phyloP scores from a whole-genome alignment of 2,329 filamentous ascomycete species.

The Fusarium keratoplasticum region DNA sequence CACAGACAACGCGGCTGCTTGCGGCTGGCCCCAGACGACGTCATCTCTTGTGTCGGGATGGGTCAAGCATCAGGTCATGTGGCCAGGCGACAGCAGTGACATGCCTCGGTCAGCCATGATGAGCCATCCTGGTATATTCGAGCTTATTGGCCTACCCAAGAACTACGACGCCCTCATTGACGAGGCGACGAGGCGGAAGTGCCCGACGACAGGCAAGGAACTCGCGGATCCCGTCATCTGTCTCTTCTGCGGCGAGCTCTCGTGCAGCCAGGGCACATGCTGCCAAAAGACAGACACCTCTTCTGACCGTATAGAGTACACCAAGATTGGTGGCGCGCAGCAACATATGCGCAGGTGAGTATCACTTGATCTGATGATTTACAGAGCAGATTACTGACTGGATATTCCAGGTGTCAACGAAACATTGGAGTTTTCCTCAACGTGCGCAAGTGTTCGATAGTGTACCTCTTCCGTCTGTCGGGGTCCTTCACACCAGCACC shows the following conservation, averaged over 20 bases:
- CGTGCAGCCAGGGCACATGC: slow-evolving; percentile 94
- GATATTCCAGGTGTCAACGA: slow-evolving; percentile 78
- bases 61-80: slow-evolving; percentile 73
- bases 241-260: slow-evolving; percentile 95
- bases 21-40: slow-evolving; percentile 63
- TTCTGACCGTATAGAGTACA: slow-evolving; percentile 54
- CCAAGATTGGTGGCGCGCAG: slow-evolving; percentile 82
- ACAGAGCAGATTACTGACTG: slow-evolving; percentile 6
- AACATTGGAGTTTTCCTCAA: slow-evolving; percentile 96
- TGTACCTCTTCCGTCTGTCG: slow-evolving; percentile 84
- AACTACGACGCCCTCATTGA: slow-evolving; percentile 94
- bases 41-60: slow-evolving; percentile 71
- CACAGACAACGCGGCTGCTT: slow-evolving; percentile 56
- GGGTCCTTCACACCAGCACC: slow-evolving; percentile 90
- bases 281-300: slow-evolving; percentile 76
- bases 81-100: slow-evolving; percentile 47
- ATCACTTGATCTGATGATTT: background rate
- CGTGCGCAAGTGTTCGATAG: slow-evolving; percentile 93
- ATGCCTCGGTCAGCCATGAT: slow-evolving; percentile 59
- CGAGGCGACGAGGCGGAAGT: slow-evolving; percentile 84
- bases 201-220: slow-evolving; percentile 91
- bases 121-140: slow-evolving; percentile 91
- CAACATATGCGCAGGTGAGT: slow-evolving; percentile 89
- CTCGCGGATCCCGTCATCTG: slow-evolving; percentile 91
- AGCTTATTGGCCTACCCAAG: slow-evolving; percentile 90